Evolutionary conservation across 768 basidiomycete species (phyloP).

Genomic region (Pulveroboletus sp.): DNA sequence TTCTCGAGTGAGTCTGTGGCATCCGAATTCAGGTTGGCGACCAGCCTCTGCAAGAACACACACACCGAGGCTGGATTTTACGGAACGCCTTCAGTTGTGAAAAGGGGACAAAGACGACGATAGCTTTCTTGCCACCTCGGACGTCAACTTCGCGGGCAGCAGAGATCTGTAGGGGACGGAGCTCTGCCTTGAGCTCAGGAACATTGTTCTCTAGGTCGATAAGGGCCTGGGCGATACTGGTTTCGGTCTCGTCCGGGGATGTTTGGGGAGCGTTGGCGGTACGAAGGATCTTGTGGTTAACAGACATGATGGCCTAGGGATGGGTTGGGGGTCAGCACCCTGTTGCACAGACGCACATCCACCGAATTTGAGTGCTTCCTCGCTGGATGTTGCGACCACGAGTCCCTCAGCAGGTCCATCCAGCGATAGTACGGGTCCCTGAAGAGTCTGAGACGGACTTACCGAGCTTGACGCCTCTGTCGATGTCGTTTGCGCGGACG

Average conservation of each 20-base stretch:
- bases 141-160: constrained; percentile 99
- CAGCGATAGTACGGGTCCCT: constrained; percentile 2
- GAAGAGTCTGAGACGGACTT: constrained; percentile 44
- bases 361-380: constrained; percentile 39
- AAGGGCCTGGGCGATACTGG: constrained; percentile 88
- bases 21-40: constrained; percentile 6
- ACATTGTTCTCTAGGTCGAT: constrained; percentile 98
- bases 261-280: constrained; percentile 93
- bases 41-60: neutral
- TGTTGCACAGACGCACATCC: constrained; percentile 44
- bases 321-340: constrained; percentile 41
- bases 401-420: constrained; percentile 20
- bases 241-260: constrained; percentile 88
- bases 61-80: constrained; percentile 91
- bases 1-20: constrained; percentile 85
- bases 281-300: constrained; percentile 86
- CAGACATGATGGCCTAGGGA: constrained; percentile 51
- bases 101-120: constrained; percentile 96
- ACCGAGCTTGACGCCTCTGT: constrained; percentile 65
- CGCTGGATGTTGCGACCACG: constrained; percentile 12
- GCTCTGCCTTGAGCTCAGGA: constrained; percentile 95
- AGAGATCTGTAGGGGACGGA: constrained; percentile 93
- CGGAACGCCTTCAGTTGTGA: constrained; percentile 98
- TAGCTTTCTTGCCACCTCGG: constrained; percentile 98
- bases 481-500: constrained; percentile 32